Evolutionary conservation across 129 eudicot species (phyloP).

Genomic region (Flaveria brownii): DNA sequence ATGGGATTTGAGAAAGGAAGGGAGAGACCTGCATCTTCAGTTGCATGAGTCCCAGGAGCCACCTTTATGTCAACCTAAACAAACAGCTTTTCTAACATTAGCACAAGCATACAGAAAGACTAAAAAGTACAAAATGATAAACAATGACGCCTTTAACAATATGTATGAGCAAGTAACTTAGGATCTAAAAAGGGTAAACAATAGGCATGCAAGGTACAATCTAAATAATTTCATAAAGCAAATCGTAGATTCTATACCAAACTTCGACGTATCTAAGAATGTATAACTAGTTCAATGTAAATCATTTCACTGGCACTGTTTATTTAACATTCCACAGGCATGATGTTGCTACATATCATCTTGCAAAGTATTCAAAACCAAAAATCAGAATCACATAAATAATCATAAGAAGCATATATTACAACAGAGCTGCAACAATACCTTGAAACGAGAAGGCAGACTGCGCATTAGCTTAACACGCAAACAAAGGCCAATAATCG

Average conservation of each 20-base stretch:
- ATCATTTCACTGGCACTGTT: background rate
- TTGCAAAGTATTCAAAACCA: background rate
- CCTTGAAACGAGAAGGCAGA: slow-evolving; percentile 89
- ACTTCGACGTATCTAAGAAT: no score
- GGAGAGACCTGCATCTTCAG: slow-evolving; percentile 89
- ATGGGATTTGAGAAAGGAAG: slow-evolving; percentile 20
- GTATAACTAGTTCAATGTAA: no score
- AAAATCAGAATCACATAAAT: background rate
- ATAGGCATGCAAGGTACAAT: background rate
- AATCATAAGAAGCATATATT: slow-evolving; percentile 9
- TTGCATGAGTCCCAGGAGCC: slow-evolving; percentile 96
- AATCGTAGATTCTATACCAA: no score
- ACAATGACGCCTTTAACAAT: background rate
- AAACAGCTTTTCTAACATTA: background rate
- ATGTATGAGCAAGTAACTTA: background rate
- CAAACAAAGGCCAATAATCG: slow-evolving; percentile 89
- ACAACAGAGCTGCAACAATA: slow-evolving; percentile 22
- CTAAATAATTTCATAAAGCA: background rate
- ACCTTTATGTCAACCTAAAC: slow-evolving; percentile 81
- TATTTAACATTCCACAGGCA: background rate
- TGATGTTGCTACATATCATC: background rate
- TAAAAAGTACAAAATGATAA: background rate
- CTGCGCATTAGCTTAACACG: slow-evolving; percentile 96
- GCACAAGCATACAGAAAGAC: background rate
- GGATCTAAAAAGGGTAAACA: background rate